Base-by-base conservation (phyloP, 1,284 basidiomycete species). In the Austropuccinia psidii region DNA sequence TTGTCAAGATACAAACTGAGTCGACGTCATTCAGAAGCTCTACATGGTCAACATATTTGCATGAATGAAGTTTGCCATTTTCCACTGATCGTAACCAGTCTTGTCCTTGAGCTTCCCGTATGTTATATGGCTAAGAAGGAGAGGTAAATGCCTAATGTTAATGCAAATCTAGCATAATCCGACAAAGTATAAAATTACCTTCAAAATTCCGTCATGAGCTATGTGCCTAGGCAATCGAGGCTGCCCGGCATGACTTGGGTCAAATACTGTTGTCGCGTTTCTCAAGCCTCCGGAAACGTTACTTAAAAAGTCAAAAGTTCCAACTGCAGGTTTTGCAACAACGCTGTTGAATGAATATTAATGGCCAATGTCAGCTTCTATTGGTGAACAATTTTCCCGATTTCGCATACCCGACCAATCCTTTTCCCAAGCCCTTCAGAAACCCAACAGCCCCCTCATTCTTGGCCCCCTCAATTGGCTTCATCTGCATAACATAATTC, bases 251-350 rank as follows among this genome's bases (percentile, higher is more conserved):
- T 90, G 89, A 57, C 90, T 90, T 76, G 88, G 90, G 79, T 98
- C 96, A 77, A 98, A 98, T 1, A 98, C 95, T 2, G 93, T 98
- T 0, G 96, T 98, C 0, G 96, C 98, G 79, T 99, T 99, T 49
- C 96, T 87, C 76, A 98, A 93, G 33, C 90, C 90, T 89, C 77
- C 29, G 58, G 39, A 72, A 31, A 98, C 88, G 78, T 95, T 98
- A 35, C 93, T 90, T 3, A 94, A 90, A 54, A 98, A 86, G 82
- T 99, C 96, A 79, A 98, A 95, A 1, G 97, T 88, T 3, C 96
- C 96, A 13, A 98, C 91, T 0, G 90, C 93, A 4, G 96, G 96
- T 82, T 99, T 99, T 5, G 96, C 97, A 65, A 98, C 88, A 47
- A 86, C 90, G 31, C 91, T 92, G 77, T 24, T 62, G 35, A 55